Percentiles rank a stretch among this genome's conserved stretches.
These are phyloP conservation scores for Pochonia chlamydosporia DNA, from an alignment of 2,329 filamentous ascomycete species.

Conservation along the genomic window DNA sequence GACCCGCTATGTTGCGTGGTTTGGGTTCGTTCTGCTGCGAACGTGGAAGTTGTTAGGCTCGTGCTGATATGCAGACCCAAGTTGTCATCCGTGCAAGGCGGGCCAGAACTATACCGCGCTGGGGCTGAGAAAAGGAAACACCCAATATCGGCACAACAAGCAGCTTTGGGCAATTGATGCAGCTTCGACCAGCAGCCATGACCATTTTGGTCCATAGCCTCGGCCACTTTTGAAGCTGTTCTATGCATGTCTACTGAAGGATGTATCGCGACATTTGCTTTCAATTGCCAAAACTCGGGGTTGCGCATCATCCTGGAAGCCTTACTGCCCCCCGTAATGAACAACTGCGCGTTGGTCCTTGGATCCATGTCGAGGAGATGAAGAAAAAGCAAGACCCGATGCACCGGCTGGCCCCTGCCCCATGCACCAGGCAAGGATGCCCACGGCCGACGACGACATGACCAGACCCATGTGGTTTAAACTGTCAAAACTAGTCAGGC, in stretches of 20 bases:
- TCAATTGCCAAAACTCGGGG: too few species aligned
- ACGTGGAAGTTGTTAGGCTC: not conserved
- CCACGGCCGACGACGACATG: too few species aligned
- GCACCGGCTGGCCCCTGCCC: slow-evolving; percentile 9
- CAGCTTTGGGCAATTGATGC: not conserved
- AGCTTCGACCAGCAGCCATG: not conserved
- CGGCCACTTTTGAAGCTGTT: not conserved
- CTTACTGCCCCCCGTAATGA: too few species aligned
- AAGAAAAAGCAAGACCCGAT: slow-evolving; percentile 11
- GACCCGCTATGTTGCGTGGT: too few species aligned
- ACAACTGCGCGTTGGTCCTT: too few species aligned
- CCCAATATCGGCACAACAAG: not conserved
- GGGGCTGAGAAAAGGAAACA: not conserved
- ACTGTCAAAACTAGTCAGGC: not conserved
- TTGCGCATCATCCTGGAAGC: too few species aligned
- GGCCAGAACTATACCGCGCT: too few species aligned
- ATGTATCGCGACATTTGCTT: too few species aligned
- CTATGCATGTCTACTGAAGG: not conserved
- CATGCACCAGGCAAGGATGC: slow-evolving; percentile 3
- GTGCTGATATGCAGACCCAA: not conserved
- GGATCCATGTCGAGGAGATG: slow-evolving; percentile 1
- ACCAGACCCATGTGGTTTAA: not conserved
- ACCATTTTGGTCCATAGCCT: not conserved
- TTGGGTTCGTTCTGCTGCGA: too few species aligned
- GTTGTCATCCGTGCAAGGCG: too few species aligned